Percentiles rank a stretch among this genome's conserved stretches.
These are phyloP conservation scores for Sporisorium exsertum DNA, from an alignment of 1,284 basidiomycete genomes.

Conservation along the genomic window DNA sequence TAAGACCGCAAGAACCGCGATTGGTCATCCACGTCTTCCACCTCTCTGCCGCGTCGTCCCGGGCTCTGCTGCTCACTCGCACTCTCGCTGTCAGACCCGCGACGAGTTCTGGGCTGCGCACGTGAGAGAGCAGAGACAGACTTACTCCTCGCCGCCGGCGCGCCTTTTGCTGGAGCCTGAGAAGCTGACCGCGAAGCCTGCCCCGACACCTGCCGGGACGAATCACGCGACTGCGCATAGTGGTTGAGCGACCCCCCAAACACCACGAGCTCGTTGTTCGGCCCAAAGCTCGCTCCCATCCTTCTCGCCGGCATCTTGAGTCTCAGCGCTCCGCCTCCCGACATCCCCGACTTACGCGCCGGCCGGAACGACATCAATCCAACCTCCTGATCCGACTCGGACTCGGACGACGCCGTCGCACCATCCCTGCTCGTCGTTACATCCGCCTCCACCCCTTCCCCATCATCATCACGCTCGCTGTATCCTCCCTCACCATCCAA, in stretches of 20 bases:
- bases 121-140: constrained; percentile 17
- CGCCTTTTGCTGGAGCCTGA: constrained; percentile 15
- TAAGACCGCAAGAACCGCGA: constrained; percentile 58
- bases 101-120: constrained; percentile 18
- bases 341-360: constrained; percentile 2
- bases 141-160: constrained; percentile 8
- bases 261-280: constrained; percentile 48
- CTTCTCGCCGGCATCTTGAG: constrained; percentile 35
- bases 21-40: constrained; percentile 29
- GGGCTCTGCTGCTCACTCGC: constrained; percentile 5
- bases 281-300: constrained; percentile 53
- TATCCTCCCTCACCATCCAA: constrained; percentile 28
- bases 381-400: constrained; percentile 20
- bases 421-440: constrained; percentile 18
- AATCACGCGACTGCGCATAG: constrained; percentile 25
- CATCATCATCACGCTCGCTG: constrained; percentile 6
- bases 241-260: constrained; percentile 37
- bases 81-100: neutral
- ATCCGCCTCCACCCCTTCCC: constrained; percentile 15
- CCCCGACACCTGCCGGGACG: constrained; percentile 17
- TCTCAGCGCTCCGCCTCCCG: constrained; percentile 4
- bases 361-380: constrained; percentile 28
- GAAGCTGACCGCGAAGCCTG: constrained; percentile 19
- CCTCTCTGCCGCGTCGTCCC: constrained; percentile 2
- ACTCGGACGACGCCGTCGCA: constrained; percentile 19